Conservation (phyloP, 2,329 filamentous ascomycete genomes). For the Fusarium sp. region DNA sequence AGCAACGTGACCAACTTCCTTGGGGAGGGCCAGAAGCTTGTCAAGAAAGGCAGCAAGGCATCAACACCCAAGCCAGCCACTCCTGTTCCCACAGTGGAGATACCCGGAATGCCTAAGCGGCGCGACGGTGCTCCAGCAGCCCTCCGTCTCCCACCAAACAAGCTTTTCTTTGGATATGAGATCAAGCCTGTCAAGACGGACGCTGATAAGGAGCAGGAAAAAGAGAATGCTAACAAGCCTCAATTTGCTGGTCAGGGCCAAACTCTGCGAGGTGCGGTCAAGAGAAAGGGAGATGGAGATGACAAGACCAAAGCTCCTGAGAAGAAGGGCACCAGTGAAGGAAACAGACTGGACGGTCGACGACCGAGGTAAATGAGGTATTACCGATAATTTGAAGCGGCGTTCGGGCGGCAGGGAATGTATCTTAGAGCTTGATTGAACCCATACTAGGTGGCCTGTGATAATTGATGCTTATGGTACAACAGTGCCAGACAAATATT, state of each 20-base stretch:
- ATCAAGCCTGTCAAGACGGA: constrained; percentile 88
- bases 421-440: constrained; percentile 24
- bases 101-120: constrained; percentile 52
- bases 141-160: constrained; percentile 84
- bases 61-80: constrained; percentile 75
- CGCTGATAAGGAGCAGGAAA: constrained; percentile 75
- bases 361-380: constrained; percentile 46
- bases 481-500: not conserved
- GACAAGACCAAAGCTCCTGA: constrained; percentile 61
- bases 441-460: constrained; percentile 5
- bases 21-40: constrained; percentile 84
- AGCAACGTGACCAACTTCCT: constrained; percentile 83
- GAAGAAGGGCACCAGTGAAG: constrained; percentile 61
- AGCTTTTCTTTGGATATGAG: constrained; percentile 97
- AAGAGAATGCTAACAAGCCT: constrained; percentile 73
- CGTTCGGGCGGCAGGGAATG: constrained; percentile 42
- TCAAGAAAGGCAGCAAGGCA: constrained; percentile 82
- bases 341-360: constrained; percentile 60
- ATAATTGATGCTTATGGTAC: not conserved
- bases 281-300: constrained; percentile 74
- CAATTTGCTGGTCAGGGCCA: constrained; percentile 88
- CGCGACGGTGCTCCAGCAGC: constrained; percentile 85
- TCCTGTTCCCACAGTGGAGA: constrained; percentile 65
- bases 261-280: constrained; percentile 76
- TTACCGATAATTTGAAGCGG: constrained; percentile 29